phyloP scores from a whole-genome alignment of 2,329 filamentous ascomycete genomes.

The Zalaria obscura region DNA sequence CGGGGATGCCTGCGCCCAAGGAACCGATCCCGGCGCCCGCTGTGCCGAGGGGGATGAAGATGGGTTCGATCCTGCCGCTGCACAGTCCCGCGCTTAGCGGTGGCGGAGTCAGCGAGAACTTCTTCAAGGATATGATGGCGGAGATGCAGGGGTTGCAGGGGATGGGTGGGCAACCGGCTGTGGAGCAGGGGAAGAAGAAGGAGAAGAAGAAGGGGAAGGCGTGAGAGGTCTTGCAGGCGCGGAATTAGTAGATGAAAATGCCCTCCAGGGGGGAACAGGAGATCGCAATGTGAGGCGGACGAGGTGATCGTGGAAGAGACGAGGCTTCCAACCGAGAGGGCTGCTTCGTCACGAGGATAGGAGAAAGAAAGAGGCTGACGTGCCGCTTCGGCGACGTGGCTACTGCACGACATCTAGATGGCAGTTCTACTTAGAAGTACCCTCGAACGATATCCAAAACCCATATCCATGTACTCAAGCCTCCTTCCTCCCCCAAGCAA shows the following conservation, averaged over 20 bases:
- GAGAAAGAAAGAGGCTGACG: no score
- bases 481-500: constrained; percentile 8
- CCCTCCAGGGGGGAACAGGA: no score
- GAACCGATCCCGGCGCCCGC: constrained; percentile 42
- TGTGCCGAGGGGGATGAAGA: constrained; percentile 76
- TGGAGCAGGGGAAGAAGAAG: neutral
- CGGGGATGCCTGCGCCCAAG: constrained; percentile 59
- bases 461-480: no score
- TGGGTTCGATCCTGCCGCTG: constrained; percentile 69
- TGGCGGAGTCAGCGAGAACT: constrained; percentile 85
- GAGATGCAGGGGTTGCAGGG: constrained; percentile 53
- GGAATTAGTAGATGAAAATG: no score
- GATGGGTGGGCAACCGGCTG: neutral
- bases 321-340: no score
- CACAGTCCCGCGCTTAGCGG: constrained; percentile 83
- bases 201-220: neutral
- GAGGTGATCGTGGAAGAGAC: no score
- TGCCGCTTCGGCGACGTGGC: no score
- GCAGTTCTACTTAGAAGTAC: no score
- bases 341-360: no score
- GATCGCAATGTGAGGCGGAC: no score
- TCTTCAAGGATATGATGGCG: constrained; percentile 93
- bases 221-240: neutral
- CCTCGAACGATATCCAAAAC: no score
- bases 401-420: no score